Conservation (phyloP, 2,329 filamentous ascomycete genomes). For the Beauveria sp. region DNA sequence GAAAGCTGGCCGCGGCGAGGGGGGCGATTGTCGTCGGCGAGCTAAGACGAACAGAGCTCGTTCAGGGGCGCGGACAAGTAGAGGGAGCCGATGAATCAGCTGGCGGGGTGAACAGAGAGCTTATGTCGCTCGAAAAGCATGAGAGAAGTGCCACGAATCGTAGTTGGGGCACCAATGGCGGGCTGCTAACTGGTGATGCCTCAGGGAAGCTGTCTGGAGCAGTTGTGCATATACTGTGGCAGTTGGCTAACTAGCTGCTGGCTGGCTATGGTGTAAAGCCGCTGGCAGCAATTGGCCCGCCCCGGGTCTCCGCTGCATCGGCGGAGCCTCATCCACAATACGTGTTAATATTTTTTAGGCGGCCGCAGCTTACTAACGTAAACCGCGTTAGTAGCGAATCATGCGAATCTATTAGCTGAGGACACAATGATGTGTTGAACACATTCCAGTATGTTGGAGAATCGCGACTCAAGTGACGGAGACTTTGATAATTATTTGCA, state of each 20-base stretch:
- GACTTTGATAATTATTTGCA: no score
- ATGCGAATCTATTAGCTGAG: not conserved
- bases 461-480: no score
- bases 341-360: conserved; percentile 1
- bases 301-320: not conserved
- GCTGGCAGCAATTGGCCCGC: conserved; percentile 2
- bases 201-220: not conserved
- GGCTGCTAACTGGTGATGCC: conserved; percentile 7
- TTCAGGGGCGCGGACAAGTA: not conserved
- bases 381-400: no score
- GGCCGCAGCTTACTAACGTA: not conserved
- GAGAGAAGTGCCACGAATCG: conserved; percentile 1
- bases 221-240: not conserved
- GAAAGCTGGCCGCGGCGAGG: not conserved
- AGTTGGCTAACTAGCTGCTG: not conserved
- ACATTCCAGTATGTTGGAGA: no score
- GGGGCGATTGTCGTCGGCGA: not conserved
- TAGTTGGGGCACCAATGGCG: conserved; percentile 5
- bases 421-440: not conserved
- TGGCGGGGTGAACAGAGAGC: not conserved
- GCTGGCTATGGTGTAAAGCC: not conserved
- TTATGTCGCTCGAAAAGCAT: not conserved
- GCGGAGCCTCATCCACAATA: conserved; percentile 1
- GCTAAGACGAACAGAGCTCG: not conserved
- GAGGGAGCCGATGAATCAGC: not conserved